Base-by-base conservation (phyloP, 2,329 filamentous ascomycete species). In the Colletotrichum lini region DNA sequence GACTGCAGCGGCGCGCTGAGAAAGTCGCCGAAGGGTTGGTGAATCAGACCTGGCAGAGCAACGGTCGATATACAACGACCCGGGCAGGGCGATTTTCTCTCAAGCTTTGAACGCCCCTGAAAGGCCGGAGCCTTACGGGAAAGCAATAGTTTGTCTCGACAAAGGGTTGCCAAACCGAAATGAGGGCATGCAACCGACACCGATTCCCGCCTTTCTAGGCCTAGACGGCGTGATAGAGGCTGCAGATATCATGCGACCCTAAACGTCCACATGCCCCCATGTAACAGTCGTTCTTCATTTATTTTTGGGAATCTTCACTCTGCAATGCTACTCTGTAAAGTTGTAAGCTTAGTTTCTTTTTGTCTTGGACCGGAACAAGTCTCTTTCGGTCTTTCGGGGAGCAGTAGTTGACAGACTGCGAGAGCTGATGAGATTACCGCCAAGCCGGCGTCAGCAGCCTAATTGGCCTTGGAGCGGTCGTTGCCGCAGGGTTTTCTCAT, bases 41-140 rank as follows among this genome's bases (percentile, higher is more conserved):
- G 50, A 53, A 53, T 35, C 50, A 53, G 50, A 53, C 50, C 50
- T 53, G 50, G 50, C 50, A 35, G 50, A 53, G 50, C 50, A 53
- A 53, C 26, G 50, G 50, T 53, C 50, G 50, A 53, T 53, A 35
- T 53, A 53, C 50, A 53, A 35, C 50, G 15, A 53, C 50, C 26
- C 26, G 26, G 50, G 23, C 50, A 35, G 26, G 26, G 50, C 15
- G 50, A 53, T 26, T 35, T 53, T 53, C 50, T 53, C 50, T 35
- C 50, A 53, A 53, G 50, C 50, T 35, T 35, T 53, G 50, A 53
- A 53, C 26, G 26, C 4, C 50, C 50, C 26, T 12, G 50, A 35
- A 53, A 53, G 15, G 26, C 50, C 35, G 50, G 26, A 53, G 50
- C 50, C 50, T 53, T 30, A 53, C 50, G 50, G 50, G 26, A 53